Base-by-base conservation (phyloP, 306 rosid species). In the Acmispon strigosus region DNA sequence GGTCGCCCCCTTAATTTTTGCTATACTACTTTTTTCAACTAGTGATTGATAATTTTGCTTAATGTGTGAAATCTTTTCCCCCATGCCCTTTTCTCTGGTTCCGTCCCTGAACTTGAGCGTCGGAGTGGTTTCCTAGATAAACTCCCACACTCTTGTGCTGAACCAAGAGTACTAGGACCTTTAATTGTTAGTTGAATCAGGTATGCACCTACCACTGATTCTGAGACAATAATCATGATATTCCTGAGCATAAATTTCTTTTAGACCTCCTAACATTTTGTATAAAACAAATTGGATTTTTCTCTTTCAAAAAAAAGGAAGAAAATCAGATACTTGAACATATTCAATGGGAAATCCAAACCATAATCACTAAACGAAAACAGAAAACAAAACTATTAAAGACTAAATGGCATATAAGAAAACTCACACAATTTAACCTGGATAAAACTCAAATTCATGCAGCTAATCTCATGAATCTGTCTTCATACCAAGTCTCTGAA, bases 391-490 rank as follows among this genome's bases (percentile, higher is more conserved):
- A 17, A 19, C 13, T 51, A 65, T 0, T 13, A 19, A 45, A 82
- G 78, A 51, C 49, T 13, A 43, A 51, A 79, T 19, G 16, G 66
- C 68, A 50, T 15, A 36, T 11, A 63, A 42, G 51, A 69, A 66
- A 57, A 32, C 34, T 19, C 0, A 34, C 20, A 54, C 7, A 7
- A 2, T 58, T 34, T 74, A 44, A 62, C 80, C 66, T 47, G 27
- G 49, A 55, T 62, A 62, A 68, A 44, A 41, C 55, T 44, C 14
- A 49, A 62, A 58, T 24, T 16, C 47, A 42, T 8, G 29, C 67
- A 15, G 20, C 75, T 48, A 77, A 48, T 56, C 77, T 69, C 62
- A 50, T 10, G 69, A 55, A 36, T 63, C 50, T 55, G 54, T n/a
- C 54, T 42, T 18, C 44, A 6, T 0, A 36, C 16, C 49, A 0